Conservation (phyloP, 768 basidiomycete genomes). For the Lanmaoa rubissima region DNA sequence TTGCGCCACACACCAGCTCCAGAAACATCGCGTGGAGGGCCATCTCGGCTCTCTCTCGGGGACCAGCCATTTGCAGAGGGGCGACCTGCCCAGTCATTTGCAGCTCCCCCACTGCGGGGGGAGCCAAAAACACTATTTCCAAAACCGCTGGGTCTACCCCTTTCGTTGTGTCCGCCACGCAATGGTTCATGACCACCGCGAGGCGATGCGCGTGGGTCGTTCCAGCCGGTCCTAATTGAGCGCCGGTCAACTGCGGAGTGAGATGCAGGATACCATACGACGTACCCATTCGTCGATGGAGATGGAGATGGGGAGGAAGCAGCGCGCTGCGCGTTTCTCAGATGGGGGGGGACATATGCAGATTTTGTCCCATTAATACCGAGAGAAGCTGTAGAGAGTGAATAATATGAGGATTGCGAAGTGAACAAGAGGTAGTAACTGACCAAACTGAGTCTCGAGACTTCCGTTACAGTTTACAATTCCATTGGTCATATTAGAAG, state of each 20-base stretch:
- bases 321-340: slow-evolving; percentile 86
- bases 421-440: slow-evolving; percentile 23
- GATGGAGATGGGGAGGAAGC: slow-evolving; percentile 48
- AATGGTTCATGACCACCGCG: slow-evolving; percentile 44
- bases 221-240: slow-evolving; percentile 61
- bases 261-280: slow-evolving; percentile 14
- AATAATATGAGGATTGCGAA: background rate
- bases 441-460: slow-evolving; percentile 76
- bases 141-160: slow-evolving; percentile 41
- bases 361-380: slow-evolving; percentile 67
- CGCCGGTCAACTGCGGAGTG: slow-evolving; percentile 18
- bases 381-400: slow-evolving; percentile 56
- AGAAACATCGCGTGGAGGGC: slow-evolving; percentile 49
- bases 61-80: slow-evolving; percentile 40
- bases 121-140: slow-evolving; percentile 36
- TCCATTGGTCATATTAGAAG: slow-evolving; percentile 86
- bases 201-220: slow-evolving; percentile 71
- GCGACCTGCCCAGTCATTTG: slow-evolving; percentile 43
- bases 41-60: slow-evolving; percentile 30
- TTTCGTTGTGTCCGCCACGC: slow-evolving; percentile 41
- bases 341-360: slow-evolving; percentile 86
- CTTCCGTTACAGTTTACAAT: slow-evolving; percentile 74
- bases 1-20: slow-evolving; percentile 79
- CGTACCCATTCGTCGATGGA: slow-evolving; percentile 52
- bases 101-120: slow-evolving; percentile 31